phyloP scores from a whole-genome alignment of 495 filamentous ascomycete genomes.

The Talaromyces liani region DNA sequence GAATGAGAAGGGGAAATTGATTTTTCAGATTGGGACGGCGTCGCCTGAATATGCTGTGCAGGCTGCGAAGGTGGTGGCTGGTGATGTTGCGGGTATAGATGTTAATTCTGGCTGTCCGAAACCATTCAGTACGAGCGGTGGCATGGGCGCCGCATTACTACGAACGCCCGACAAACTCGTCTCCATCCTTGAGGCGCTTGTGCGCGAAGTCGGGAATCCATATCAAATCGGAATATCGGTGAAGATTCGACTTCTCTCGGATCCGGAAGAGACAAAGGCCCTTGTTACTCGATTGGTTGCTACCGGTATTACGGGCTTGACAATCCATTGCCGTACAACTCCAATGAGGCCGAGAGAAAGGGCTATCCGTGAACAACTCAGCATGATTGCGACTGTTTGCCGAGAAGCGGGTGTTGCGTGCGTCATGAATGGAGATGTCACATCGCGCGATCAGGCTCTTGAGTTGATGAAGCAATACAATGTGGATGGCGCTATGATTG shows the following conservation, averaged over 20 bases:
- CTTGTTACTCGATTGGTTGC: conserved; percentile 67
- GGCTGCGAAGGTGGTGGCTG: conserved; percentile 74
- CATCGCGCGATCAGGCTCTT: conserved; percentile 56
- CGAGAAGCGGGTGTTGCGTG: conserved; percentile 77
- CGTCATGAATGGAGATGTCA: conserved; percentile 92
- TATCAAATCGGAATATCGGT: conserved; percentile 87
- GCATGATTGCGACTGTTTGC: conserved; percentile 72
- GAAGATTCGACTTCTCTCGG: conserved; percentile 86
- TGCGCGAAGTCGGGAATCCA: conserved; percentile 63
- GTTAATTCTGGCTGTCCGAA: conserved; percentile 97
- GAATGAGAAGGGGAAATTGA: conserved; percentile 60
- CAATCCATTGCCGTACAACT: conserved; percentile 91
- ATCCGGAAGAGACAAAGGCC: conserved; percentile 57
- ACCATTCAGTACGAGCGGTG: conserved; percentile 82
- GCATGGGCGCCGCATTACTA: conserved; percentile 92
- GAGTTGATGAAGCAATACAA: conserved; percentile 64
- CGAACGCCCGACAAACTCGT: conserved; percentile 74
- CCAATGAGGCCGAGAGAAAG: conserved; percentile 87
- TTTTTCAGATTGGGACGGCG: conserved; percentile 89
- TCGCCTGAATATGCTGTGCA: conserved; percentile 72
- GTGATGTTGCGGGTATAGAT: conserved; percentile 87
- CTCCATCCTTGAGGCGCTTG: conserved; percentile 72
- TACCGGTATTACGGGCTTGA: conserved; percentile 88
- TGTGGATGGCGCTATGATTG: conserved; percentile 95
- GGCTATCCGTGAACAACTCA: conserved; percentile 78